Evolutionary conservation across 2,329 filamentous ascomycete species (phyloP).

Genomic region (Canariomyces notabilis): DNA sequence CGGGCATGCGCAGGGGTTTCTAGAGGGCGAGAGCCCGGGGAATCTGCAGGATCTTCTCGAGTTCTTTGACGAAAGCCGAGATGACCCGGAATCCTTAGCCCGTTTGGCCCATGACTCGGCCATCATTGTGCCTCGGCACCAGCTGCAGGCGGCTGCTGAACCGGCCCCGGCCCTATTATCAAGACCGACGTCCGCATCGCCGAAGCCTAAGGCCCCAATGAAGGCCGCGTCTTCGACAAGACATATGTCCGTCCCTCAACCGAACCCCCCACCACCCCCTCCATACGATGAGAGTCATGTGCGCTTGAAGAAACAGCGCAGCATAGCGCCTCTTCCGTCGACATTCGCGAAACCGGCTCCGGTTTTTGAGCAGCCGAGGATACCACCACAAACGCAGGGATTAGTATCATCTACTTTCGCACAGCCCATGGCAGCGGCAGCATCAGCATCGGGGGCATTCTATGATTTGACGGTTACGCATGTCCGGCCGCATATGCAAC

Average conservation of each 20-base stretch:
- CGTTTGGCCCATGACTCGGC: conserved; percentile 55
- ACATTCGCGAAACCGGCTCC: conserved; percentile 10
- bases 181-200: conserved; percentile 22
- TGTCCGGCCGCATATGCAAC: conserved; percentile 19
- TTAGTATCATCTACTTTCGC: conserved; percentile 13
- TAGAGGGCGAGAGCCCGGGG: conserved; percentile 58
- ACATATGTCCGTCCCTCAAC: conserved; percentile 21
- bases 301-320: conserved; percentile 17
- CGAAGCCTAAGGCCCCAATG: conserved; percentile 13
- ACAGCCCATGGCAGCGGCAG: conserved; percentile 7
- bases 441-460: conserved; percentile 11
- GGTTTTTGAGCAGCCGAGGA: conserved; percentile 6
- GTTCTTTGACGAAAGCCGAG: conserved; percentile 55
- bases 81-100: conserved; percentile 53
- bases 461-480: conserved; percentile 16
- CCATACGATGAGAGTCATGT: conserved; percentile 13
- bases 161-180: conserved; percentile 4
- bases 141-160: conserved; percentile 11
- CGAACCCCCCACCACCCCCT: conserved; percentile 1
- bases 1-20: conserved; percentile 51
- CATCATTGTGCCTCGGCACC: conserved; percentile 18
- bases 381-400: not conserved
- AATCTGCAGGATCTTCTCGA: conserved; percentile 61
- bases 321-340: conserved; percentile 8
- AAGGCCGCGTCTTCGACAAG: conserved; percentile 12